Evolutionary conservation across 2,329 filamentous ascomycete species (phyloP).

Genomic region (Aspergillus transmontanensis): DNA sequence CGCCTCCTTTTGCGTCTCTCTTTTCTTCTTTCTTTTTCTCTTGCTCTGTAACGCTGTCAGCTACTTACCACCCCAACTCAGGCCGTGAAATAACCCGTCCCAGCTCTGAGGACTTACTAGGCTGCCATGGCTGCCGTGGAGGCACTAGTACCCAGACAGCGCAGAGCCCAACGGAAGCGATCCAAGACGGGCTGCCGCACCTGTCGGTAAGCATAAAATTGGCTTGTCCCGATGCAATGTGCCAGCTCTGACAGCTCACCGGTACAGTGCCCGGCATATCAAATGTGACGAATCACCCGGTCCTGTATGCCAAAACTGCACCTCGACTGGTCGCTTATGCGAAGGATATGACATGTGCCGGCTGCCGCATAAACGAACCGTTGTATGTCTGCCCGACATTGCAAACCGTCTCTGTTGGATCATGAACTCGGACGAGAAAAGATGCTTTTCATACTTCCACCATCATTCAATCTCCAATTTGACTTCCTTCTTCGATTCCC

Average conservation of each 20-base stretch:
- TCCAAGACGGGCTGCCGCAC: neutral
- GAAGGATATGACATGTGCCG: slow-evolving; percentile 6
- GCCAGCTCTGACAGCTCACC: neutral
- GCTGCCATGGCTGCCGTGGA: neutral
- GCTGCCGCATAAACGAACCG: neutral
- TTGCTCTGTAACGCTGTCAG: neutral
- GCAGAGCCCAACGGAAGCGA: neutral
- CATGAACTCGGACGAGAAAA: slow-evolving; percentile 5
- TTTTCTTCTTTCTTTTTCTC: neutral
- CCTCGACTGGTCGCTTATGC: slow-evolving; percentile 1
- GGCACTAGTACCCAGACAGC: neutral
- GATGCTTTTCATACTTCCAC: slow-evolving; percentile 8
- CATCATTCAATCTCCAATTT: neutral
- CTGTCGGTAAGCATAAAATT: neutral
- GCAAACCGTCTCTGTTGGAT: neutral
- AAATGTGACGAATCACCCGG: slow-evolving; percentile 1
- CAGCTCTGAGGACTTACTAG: neutral
- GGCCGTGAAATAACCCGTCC: neutral
- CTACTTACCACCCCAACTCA: neutral
- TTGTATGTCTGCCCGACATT: neutral
- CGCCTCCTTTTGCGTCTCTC: neutral
- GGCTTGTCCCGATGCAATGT: neutral
- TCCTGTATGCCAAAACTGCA: slow-evolving; percentile 2
- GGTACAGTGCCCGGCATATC: neutral
- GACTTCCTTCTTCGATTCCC: neutral